Evolutionary conservation across 148 eudicot genomes (phyloP), one percentile per base, ranked within the genome.

Genomic region (Vaccinium macrocarpon): DNA sequence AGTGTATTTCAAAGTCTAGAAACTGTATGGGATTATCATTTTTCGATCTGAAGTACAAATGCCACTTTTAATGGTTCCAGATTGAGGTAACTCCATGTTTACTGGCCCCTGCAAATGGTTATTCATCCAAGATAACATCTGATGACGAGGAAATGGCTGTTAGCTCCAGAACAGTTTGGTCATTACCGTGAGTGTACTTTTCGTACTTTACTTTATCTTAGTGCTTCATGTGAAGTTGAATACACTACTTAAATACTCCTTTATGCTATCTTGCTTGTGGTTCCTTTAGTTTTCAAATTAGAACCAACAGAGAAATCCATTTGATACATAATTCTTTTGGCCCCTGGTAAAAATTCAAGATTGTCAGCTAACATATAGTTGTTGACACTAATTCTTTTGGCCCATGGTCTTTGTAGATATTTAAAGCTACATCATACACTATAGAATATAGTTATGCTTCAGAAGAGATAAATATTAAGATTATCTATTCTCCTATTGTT

Each of bases 21-120:
- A 32, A 51, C n/a, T 64, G 8, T 71, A 15, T 66, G 72, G 50
- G 61, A 56, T 38, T 76, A 35, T 66, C 12, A 3, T 23, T 50
- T 55, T 55, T 13, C 57, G 73, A 71, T 72, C 74, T 75, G 27
- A 35, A 18, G 18, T 85, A 81, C 83, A 49, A 59, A 56, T 76
- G 79, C 32, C 19, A 87, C 51, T 75, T 80, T 66, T 83, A 77
- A 56, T 84, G 86, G 72, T 72, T 90, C 81, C 94, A 95, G 98
- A 92, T 95, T 85, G 96, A 95, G 42, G 97, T 94, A 70, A 89
- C 85, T 64, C 98, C 98, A 16, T 95, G 92, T 89, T 90, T 95
- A 91, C 96, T 95, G 83, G 95, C 96, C 53, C 91, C 94, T 50
- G 46, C 81, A 68, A 85, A 59, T 27, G 84, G 71, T 74, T 72